Evolutionary conservation across 1,284 basidiomycete genomes (phyloP).

Genomic region (Rhodotorula sp.): DNA sequence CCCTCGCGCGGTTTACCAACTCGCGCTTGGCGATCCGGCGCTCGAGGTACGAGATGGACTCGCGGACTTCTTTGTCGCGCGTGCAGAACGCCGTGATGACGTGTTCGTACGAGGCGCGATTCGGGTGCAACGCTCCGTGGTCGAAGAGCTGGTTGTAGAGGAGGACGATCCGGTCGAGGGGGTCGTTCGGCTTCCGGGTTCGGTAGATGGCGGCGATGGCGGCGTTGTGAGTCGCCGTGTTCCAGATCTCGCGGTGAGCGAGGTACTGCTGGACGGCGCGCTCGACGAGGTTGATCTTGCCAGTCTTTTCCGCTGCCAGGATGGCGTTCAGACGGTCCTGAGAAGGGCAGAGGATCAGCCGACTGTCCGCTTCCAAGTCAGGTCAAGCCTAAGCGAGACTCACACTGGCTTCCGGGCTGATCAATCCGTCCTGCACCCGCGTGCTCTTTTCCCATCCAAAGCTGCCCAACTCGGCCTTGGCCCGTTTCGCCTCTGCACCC

Average conservation of each 20-base stretch:
- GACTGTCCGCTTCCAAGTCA: accelerated
- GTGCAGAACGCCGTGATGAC: constrained; percentile 69
- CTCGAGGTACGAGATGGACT: constrained; percentile 56
- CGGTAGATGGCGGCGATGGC: constrained; percentile 61
- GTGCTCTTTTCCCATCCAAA: neutral
- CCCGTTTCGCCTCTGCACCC: neutral
- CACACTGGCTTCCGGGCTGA: neutral
- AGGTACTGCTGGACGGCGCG: constrained; percentile 31
- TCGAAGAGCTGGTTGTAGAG: constrained; percentile 74
- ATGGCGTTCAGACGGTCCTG: constrained; percentile 8
- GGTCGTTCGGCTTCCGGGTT: constrained; percentile 58
- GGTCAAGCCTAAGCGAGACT: neutral
- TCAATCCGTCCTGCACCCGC: neutral
- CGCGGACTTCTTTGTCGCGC: constrained; percentile 69
- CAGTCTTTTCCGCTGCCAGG: constrained; percentile 9
- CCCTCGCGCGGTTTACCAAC: constrained; percentile 17
- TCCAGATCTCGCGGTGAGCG: constrained; percentile 24
- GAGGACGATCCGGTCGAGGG: constrained; percentile 63
- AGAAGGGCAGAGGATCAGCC: neutral
- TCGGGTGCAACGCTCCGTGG: constrained; percentile 63
- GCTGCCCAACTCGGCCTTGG: neutral
- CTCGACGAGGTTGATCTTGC: constrained; percentile 11
- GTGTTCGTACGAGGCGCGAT: constrained; percentile 64
- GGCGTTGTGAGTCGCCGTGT: constrained; percentile 61
- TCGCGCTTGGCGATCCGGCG: constrained; percentile 49